Evolutionary conservation across 2,329 filamentous ascomycete genomes (phyloP), one percentile per base, ranked within the genome.

Genomic region (Clonostachys sp.): DNA sequence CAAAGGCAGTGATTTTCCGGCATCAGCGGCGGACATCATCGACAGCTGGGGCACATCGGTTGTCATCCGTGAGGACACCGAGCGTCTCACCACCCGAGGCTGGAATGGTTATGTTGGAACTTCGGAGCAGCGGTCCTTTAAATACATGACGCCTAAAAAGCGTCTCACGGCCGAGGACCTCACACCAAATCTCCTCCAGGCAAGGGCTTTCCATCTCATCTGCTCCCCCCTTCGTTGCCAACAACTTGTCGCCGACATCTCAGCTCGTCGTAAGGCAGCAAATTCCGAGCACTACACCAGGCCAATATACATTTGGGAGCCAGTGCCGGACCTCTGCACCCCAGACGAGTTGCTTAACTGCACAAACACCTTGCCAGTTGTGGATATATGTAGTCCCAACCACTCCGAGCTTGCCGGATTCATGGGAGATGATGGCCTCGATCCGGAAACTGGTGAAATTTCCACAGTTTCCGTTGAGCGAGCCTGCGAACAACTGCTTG

Each of bases 261-360:
- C 83, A 6, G 68, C 73, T 5, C 76, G 83, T 33, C 71, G 80
- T 9, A 76, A 74, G 57, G 46, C 46, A 10, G 47, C 47, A 12
- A 44, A 41, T 33, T 50, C 55, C 5, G 61, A 66, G 42, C 51
- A 58, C 12, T 74, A 73, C 54, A 58, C 71, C 1, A 78, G 79
- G 43, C 88, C 91, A 2, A 67, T 91, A 7, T 89, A 96, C 62
- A 81, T 97, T 45, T 99, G 92, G 92, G 94, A 99, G 63, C 94
- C 94, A 1, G 88, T 96, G 2, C 94, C 94, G 2, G 90, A 96
- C 65, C 77, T 89, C 2, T 96, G 91, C 64, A 85, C 80, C 0
- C 84, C 89, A 0, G 81, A 83, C 40, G 77, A 86, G 61, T 68
- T 85, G 30, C 71, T 84, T 12, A 83, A 83, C 58, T 81, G 77